Conservation (phyloP, 305 asterid genomes). For the Plantago coronopus region DNA sequence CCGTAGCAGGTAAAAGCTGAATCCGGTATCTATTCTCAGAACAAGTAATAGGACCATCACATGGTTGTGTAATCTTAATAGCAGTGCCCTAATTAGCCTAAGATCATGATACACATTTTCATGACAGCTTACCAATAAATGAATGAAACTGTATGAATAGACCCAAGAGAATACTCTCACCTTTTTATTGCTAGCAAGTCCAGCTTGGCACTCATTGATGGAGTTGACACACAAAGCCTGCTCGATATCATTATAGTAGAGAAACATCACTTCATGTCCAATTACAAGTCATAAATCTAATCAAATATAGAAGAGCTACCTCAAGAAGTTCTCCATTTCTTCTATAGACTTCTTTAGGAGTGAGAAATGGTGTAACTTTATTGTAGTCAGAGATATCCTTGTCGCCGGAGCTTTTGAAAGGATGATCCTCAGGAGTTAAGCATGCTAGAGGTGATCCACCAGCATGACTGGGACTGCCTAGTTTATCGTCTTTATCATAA, state of each 20-base stretch:
- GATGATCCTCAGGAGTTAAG: constrained; percentile 78
- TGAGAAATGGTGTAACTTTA: constrained; percentile 61
- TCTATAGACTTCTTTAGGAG: constrained; percentile 67
- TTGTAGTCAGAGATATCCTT: constrained; percentile 38
- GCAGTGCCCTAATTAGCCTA: not conserved
- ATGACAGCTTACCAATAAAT: not conserved
- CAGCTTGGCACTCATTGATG: constrained; percentile 75
- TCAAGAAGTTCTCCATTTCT: constrained; percentile 95
- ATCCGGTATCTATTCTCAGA: too few relatives aligned
- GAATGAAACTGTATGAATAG: constrained; percentile 7
- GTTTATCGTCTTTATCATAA: constrained; percentile 59
- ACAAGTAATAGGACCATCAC: too few relatives aligned
- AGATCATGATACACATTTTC: not conserved
- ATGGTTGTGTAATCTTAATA: too few relatives aligned
- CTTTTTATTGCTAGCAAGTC: constrained; percentile 90
- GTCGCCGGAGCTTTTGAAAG: constrained; percentile 59
- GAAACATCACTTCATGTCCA: constrained; percentile 12
- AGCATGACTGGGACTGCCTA: constrained; percentile 56
- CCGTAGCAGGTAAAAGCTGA: too few relatives aligned
- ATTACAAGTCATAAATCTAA: constrained; percentile 18
- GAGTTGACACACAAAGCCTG: constrained; percentile 94
- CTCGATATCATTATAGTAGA: constrained; percentile 23
- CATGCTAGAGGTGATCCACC: constrained; percentile 90
- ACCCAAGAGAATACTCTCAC: constrained; percentile 35
- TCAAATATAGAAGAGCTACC: constrained; percentile 37